Percentiles rank a stretch among this genome's conserved stretches.
These are phyloP conservation scores for Candida glucosophila DNA, from an alignment of 1,139 yeast species.

Conservation along the genomic window DNA sequence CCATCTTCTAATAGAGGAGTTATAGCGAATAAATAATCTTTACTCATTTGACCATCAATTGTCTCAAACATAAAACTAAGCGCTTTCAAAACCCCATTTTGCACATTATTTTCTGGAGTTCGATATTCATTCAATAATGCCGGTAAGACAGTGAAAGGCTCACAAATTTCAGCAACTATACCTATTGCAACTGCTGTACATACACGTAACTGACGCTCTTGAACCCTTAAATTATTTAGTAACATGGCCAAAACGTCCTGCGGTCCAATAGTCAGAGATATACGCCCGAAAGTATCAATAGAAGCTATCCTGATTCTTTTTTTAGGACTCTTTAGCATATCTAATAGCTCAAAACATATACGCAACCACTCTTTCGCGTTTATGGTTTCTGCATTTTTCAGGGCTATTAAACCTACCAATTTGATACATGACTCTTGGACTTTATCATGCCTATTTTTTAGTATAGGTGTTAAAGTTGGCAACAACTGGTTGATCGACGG, in stretches of 20 bases:
- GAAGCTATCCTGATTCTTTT: conserved; percentile 80
- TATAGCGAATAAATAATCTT: conserved; percentile 76
- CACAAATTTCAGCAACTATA: conserved; percentile 89
- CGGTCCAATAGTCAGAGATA: conserved; percentile 92
- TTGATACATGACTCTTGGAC: conserved; percentile 83
- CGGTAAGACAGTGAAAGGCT: conserved; percentile 93
- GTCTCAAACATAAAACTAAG: conserved; percentile 92
- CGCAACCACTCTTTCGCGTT: conserved; percentile 98
- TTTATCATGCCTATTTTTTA: conserved; percentile 82
- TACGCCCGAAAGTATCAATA: conserved; percentile 83
- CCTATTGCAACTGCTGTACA: conserved; percentile 98
- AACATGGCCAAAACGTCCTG: conserved; percentile 86
- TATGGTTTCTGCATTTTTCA: conserved; percentile 74
- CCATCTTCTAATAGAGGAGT: conserved; percentile 86
- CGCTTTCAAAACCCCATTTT: conserved; percentile 90
- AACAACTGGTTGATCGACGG: conserved; percentile 81
- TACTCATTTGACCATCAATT: conserved; percentile 64
- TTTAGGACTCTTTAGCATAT: conserved; percentile 78
- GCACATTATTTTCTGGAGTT: conserved; percentile 88
- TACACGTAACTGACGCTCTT: conserved; percentile 92
- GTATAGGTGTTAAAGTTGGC: conserved; percentile 86
- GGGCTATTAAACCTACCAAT: conserved; percentile 78
- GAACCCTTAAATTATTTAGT: conserved; percentile 77
- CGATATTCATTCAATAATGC: conserved; percentile 94
- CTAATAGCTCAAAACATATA: conserved; percentile 83